phyloP scores from a whole-genome alignment of 1,139 yeast genomes.

The Diutina sp. region DNA sequence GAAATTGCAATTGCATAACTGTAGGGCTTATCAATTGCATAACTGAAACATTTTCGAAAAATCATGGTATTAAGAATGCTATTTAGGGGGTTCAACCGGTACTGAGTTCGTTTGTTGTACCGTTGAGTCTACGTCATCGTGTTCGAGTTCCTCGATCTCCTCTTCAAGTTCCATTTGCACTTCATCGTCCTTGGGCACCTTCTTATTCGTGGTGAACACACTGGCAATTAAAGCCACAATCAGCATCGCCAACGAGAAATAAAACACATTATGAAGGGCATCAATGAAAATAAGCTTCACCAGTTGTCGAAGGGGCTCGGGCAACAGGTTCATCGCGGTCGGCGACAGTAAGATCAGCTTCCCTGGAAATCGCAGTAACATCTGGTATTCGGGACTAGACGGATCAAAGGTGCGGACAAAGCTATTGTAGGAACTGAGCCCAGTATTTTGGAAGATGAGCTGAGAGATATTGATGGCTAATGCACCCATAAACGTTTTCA shows the following conservation, averaged over 20 bases:
- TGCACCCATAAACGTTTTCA: slow-evolving; percentile 36
- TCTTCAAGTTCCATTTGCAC: slow-evolving; percentile 13
- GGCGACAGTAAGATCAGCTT: slow-evolving; percentile 18
- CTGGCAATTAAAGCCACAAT: slow-evolving; percentile 16
- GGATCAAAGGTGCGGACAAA: background rate
- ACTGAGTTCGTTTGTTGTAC: background rate
- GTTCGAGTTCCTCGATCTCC: slow-evolving; percentile 3
- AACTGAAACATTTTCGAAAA: too few species aligned
- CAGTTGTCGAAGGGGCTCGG: slow-evolving; percentile 11
- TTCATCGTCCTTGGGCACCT: slow-evolving; percentile 20
- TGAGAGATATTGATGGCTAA: slow-evolving; percentile 36
- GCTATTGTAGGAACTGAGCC: background rate
- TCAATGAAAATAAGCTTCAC: slow-evolving; percentile 21
- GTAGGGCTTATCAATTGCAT: too few species aligned
- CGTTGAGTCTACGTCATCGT: background rate
- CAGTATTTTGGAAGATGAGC: slow-evolving; percentile 23
- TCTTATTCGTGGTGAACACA: slow-evolving; percentile 23
- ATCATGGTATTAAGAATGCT: background rate
- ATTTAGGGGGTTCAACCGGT: background rate
- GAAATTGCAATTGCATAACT: too few species aligned
- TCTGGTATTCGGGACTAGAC: background rate
- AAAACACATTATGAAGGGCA: slow-evolving; percentile 28
- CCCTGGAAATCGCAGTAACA: slow-evolving; percentile 8
- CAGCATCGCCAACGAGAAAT: slow-evolving; percentile 24
- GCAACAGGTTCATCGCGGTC: slow-evolving; percentile 13